Conservation (phyloP, 306 rosid species). For the Medicago arabica region DNA sequence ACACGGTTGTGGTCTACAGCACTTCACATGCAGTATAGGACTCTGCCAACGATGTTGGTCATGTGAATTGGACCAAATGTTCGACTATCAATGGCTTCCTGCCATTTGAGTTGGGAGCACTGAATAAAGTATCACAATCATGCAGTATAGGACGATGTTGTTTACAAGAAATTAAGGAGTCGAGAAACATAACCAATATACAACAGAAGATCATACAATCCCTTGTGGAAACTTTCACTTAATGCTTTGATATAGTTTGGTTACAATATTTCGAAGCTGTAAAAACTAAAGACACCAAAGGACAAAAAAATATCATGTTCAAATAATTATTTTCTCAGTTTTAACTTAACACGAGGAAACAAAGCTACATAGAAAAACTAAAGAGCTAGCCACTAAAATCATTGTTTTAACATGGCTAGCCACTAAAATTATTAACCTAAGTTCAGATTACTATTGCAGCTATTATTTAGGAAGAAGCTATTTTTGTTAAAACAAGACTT, state of each 20-base stretch:
- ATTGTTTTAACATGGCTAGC: too few relatives aligned
- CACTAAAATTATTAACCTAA: conserved; percentile 7
- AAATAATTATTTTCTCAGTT: too few relatives aligned
- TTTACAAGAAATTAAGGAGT: conserved; percentile 19
- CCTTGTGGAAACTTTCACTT: conserved; percentile 25
- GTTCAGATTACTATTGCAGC: background rate
- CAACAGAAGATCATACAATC: conserved; percentile 21
- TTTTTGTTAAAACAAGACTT: conserved; percentile 18
- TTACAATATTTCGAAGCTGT: conserved; percentile 28
- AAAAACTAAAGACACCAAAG: background rate
- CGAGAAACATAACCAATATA: conserved; percentile 8
- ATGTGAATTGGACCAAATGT: conserved; percentile 87
- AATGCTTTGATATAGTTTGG: conserved; percentile 8
- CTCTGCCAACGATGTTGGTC: conserved; percentile 91
- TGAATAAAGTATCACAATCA: conserved; percentile 13
- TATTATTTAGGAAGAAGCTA: conserved; percentile 24
- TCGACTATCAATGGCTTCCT: conserved; percentile 95
- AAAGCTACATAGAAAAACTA: conserved; percentile 16
- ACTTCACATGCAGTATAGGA: conserved; percentile 79
- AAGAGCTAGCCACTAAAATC: conserved; percentile 26
- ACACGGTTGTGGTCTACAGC: conserved; percentile 98
- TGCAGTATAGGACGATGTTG: background rate
- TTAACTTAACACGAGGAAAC: background rate
- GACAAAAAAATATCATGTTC: too few relatives aligned
- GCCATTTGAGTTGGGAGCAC: conserved; percentile 46